phyloP scores from a whole-genome alignment of 2,329 filamentous ascomycete genomes.

The Pseudofabraea citricarpa region DNA sequence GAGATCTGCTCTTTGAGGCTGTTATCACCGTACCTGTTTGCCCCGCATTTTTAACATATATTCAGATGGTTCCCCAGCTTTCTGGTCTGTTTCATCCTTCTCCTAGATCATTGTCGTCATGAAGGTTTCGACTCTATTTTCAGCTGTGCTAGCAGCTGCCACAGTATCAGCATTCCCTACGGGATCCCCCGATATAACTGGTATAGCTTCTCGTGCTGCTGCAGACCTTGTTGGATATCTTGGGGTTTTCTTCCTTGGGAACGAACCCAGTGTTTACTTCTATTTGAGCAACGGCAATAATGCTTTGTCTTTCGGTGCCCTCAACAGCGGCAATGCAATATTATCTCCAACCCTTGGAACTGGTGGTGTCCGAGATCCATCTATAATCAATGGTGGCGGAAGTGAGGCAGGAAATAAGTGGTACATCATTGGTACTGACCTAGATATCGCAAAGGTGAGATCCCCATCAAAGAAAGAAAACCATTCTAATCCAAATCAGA shows the following conservation, averaged over 20 bases:
- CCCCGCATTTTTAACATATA: too few species aligned
- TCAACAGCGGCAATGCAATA: constrained; percentile 44
- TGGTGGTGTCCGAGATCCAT: constrained; percentile 46
- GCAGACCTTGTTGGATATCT: constrained; percentile 44
- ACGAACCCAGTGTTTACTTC: constrained; percentile 48
- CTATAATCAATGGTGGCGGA: constrained; percentile 42
- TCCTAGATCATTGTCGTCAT: too few species aligned
- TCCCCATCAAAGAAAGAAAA: too few species aligned
- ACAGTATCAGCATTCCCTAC: not conserved
- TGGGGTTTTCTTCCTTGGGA: constrained; percentile 49
- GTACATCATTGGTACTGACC: constrained; percentile 51
- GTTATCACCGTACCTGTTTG: too few species aligned
- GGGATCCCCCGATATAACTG: not conserved
- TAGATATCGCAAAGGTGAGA: constrained; percentile 42
- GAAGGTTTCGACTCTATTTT: not conserved
- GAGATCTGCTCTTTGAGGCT: too few species aligned
- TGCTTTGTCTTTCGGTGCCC: constrained; percentile 39
- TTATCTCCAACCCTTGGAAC: constrained; percentile 46
- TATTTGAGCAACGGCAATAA: constrained; percentile 49
- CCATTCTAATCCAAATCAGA: constrained; percentile 30
- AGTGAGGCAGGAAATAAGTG: constrained; percentile 43
- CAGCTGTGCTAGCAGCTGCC: not conserved
- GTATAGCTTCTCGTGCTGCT: constrained; percentile 13
- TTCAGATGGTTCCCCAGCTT: too few species aligned
- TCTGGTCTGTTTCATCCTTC: too few species aligned